These are phyloP conservation scores for Aspergillus felis DNA, from an alignment of 2,329 filamentous ascomycete genomes.

Conservation along the genomic window DNA sequence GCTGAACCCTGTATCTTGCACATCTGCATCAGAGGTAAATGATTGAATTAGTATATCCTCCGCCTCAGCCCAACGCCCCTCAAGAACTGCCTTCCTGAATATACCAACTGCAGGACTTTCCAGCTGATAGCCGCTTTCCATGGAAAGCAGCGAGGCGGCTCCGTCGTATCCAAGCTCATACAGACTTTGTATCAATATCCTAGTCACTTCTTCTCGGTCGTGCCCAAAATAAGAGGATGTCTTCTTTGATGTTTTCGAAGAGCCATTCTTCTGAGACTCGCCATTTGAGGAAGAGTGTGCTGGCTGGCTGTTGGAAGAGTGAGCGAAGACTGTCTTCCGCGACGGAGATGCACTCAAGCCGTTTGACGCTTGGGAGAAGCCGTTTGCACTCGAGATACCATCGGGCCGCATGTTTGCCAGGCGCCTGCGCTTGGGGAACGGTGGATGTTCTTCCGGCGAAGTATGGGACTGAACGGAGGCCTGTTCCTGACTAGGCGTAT, in stretches of 20 bases:
- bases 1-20: slow-evolving; percentile 37
- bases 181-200: slow-evolving; percentile 86
- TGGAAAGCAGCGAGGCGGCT: slow-evolving; percentile 69
- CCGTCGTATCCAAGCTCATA: slow-evolving; percentile 80
- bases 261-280: slow-evolving; percentile 37
- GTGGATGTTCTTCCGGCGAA: slow-evolving; percentile 29
- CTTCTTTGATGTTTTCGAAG: slow-evolving; percentile 27
- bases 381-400: slow-evolving; percentile 53
- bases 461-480: slow-evolving; percentile 19
- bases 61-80: slow-evolving; percentile 79
- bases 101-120: slow-evolving; percentile 83
- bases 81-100: slow-evolving; percentile 75
- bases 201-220: slow-evolving; percentile 85
- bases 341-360: slow-evolving; percentile 46
- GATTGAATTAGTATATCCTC: slow-evolving; percentile 69
- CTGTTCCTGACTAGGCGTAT: slow-evolving; percentile 24
- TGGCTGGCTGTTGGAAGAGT: slow-evolving; percentile 55
- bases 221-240: slow-evolving; percentile 70
- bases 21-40: slow-evolving; percentile 41
- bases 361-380: slow-evolving; percentile 54
- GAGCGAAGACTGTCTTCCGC: slow-evolving; percentile 47
- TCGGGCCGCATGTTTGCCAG: slow-evolving; percentile 62
- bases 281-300: slow-evolving; percentile 34
- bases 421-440: slow-evolving; percentile 56
- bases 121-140: slow-evolving; percentile 81